Percentiles rank a stretch among this genome's conserved stretches.
phyloP scores from a whole-genome alignment of 352 stramenopile species.

The Phytophthora hibernalis region DNA sequence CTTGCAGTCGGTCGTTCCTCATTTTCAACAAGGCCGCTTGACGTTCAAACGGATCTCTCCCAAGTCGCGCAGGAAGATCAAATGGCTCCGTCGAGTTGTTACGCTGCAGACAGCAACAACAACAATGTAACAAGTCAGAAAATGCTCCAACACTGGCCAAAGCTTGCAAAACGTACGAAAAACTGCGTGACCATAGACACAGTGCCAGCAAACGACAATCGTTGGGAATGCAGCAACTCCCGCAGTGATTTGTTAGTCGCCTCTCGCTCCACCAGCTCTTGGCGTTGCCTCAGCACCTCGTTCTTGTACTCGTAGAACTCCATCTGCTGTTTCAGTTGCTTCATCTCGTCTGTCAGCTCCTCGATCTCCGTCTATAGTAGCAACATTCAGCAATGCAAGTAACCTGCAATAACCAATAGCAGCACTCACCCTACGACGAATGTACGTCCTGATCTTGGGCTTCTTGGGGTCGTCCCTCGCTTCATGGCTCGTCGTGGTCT shows the following conservation, averaged over 20 bases:
- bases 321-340: constrained; percentile 33
- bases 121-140: background rate
- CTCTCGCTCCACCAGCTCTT: constrained; percentile 26
- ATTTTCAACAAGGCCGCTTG: constrained; percentile 30
- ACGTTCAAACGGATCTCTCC: constrained; percentile 27
- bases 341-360: constrained; percentile 26
- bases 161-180: constrained; percentile 26
- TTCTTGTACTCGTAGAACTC: constrained; percentile 13
- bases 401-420: background rate
- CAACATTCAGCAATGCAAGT: background rate
- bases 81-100: constrained; percentile 30
- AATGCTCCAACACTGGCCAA: background rate
- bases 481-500: constrained; percentile 12
- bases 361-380: constrained; percentile 32
- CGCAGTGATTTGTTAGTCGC: constrained; percentile 28
- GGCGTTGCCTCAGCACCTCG: constrained; percentile 15
- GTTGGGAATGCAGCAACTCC: constrained; percentile 23
- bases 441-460: constrained; percentile 36
- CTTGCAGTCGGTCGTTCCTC: constrained; percentile 39
- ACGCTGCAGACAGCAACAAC: constrained; percentile 19
- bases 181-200: constrained; percentile 38
- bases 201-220: constrained; percentile 33
- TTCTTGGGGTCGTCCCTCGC: constrained; percentile 12
- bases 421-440: constrained; percentile 27
- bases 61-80: constrained; percentile 30